A percentile compares a stretch with the other conserved stretches of the same genome.
These are phyloP conservation scores for Diaporthe australafricana DNA, from an alignment of 2,329 filamentous ascomycete species.

Conservation along the genomic window DNA sequence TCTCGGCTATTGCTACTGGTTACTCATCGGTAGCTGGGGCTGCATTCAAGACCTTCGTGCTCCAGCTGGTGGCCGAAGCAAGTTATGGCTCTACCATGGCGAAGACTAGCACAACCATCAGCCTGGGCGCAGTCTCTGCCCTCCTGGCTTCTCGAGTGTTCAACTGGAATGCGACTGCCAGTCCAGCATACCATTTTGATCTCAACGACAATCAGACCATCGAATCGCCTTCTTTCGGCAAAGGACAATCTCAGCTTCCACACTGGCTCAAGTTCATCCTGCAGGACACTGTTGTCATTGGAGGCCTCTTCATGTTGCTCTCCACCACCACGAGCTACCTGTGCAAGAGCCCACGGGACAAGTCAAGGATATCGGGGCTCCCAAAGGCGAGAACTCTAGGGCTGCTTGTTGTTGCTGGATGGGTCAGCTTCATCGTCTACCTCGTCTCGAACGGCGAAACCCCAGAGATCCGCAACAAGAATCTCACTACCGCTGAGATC, in stretches of 20 bases:
- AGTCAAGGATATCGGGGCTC: not conserved
- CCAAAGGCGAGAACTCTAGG: not conserved
- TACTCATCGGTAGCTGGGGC: not conserved
- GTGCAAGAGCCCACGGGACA: not conserved
- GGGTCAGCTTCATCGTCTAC: conserved; percentile 6
- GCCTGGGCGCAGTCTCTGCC: not conserved
- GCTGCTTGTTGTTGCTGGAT: not conserved
- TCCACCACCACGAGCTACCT: not conserved
- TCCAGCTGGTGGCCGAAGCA: not conserved
- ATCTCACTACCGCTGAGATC: conserved; percentile 9
- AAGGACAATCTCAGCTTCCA: not conserved
- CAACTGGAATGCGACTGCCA: not conserved
- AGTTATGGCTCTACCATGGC: not conserved
- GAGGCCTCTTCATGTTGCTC: not conserved
- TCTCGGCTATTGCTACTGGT: not conserved
- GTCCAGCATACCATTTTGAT: not conserved
- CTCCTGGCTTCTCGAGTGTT: not conserved
- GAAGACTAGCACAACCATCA: not conserved
- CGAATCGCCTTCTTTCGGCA: not conserved
- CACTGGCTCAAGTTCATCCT: conserved; percentile 11
- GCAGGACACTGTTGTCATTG: not conserved
- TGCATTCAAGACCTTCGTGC: not conserved
- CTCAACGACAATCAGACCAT: conserved; percentile 6
- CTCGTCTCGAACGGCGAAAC: not conserved
- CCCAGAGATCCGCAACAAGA: conserved; percentile 21